phyloP scores from a whole-genome alignment of 306 rosid genomes.

The Cajanus cajan region DNA sequence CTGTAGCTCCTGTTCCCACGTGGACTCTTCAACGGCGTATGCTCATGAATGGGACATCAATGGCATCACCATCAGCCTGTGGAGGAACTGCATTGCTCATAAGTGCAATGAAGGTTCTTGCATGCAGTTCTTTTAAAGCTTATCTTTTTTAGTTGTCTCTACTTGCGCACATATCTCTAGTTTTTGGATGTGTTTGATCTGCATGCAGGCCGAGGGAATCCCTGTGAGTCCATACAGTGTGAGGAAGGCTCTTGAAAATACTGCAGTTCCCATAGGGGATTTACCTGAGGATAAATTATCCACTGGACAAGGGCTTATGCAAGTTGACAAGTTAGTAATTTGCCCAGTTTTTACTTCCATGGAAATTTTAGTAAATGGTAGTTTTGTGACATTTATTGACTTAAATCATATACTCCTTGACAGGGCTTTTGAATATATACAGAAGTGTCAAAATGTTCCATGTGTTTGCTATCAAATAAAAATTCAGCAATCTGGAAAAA shows the following conservation, averaged over 20 bases:
- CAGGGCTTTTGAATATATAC: conserved; percentile 91
- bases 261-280: conserved; percentile 71
- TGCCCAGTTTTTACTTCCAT: conserved; percentile 27
- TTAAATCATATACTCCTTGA: conserved; percentile 25
- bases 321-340: conserved; percentile 84
- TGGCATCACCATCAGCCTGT: conserved; percentile 99
- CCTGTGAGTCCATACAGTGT: conserved; percentile 87
- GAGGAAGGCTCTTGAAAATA: conserved; percentile 91
- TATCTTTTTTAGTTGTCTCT: conserved; percentile 26
- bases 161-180: conserved; percentile 20
- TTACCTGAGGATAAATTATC: conserved; percentile 83
- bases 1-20: conserved; percentile 98
- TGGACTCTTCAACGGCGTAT: conserved; percentile 98
- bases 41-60: conserved; percentile 99
- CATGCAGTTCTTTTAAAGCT: conserved; percentile 24
- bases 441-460: conserved; percentile 61
- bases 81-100: conserved; percentile 90
- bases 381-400: conserved; percentile 17
- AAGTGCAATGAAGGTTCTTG: conserved; percentile 91
- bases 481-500: conserved; percentile 72
- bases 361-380: conserved; percentile 17
- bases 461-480: conserved; percentile 74
- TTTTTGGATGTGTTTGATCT: conserved; percentile 29
- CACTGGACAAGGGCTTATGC: conserved; percentile 97
- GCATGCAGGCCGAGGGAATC: conserved; percentile 79